phyloP scores from a whole-genome alignment of 208 protist species.

The Lotmaria passim region DNA sequence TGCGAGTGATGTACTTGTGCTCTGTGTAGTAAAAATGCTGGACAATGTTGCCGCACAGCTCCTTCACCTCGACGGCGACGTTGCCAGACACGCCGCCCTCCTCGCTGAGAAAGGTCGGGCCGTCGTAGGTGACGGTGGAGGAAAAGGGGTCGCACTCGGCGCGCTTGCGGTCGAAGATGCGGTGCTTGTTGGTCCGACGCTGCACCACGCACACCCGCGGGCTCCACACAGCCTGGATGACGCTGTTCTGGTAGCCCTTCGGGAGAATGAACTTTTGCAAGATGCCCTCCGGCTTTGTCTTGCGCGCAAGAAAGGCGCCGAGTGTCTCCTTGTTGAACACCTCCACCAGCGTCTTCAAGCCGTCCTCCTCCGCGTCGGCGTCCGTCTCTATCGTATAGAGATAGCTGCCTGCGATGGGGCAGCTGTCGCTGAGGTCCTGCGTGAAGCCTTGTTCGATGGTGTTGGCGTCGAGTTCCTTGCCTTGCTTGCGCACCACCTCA shows the following conservation, averaged over 20 bases:
- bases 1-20: conserved; percentile 92
- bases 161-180: conserved; percentile 72
- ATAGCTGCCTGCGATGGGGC: conserved; percentile 81
- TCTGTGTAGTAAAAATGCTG: conserved; percentile 91
- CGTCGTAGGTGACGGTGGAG: conserved; percentile 86
- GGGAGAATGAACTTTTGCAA: conserved; percentile 88
- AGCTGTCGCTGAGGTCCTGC: conserved; percentile 37
- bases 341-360: conserved; percentile 72
- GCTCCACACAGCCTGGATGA: conserved; percentile 88
- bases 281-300: conserved; percentile 84
- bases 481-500: conserved; percentile 84
- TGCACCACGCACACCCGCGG: conserved; percentile 87
- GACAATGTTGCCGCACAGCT: conserved; percentile 81
- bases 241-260: conserved; percentile 84
- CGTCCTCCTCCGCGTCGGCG: conserved; percentile 50
- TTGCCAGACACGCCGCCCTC: conserved; percentile 80
- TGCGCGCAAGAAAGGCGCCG: conserved; percentile 76
- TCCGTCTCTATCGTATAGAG: conserved; percentile 64
- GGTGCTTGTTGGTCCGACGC: conserved; percentile 82
- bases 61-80: conserved; percentile 74
- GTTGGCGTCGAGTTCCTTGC: conserved; percentile 85
- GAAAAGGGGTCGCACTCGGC: conserved; percentile 73
- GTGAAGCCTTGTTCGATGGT: conserved; percentile 82
- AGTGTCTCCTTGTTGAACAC: conserved; percentile 86
- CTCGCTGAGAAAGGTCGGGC: conserved; percentile 79